These are phyloP conservation scores for Clarireedia homoeocarpa DNA, from an alignment of 2,329 filamentous ascomycete species.

Conservation along the genomic window DNA sequence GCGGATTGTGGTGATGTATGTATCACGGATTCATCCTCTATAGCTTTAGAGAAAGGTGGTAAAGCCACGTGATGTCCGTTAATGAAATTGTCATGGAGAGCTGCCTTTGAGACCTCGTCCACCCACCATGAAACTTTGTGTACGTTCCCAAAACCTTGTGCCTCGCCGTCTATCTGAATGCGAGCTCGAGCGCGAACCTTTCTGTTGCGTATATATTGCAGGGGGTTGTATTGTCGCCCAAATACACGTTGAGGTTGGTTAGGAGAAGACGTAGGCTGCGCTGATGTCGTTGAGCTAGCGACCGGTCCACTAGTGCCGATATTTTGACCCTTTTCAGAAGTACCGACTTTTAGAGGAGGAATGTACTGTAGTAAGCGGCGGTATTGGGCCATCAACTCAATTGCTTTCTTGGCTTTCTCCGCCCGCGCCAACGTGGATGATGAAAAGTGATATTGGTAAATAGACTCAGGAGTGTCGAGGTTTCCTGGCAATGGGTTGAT, in stretches of 20 bases:
- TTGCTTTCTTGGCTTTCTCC: constrained; percentile 74
- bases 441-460: constrained; percentile 61
- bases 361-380: constrained; percentile 70
- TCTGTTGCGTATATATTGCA: constrained; percentile 88
- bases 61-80: constrained; percentile 33
- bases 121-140: constrained; percentile 69
- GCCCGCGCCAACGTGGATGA: constrained; percentile 72
- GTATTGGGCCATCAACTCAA: constrained; percentile 83
- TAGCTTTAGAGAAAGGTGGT: constrained; percentile 33
- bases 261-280: constrained; percentile 31
- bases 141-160: constrained; percentile 70
- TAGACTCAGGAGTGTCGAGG: constrained; percentile 39
- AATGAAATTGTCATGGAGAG: constrained; percentile 18
- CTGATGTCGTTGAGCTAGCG: constrained; percentile 33
- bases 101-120: constrained; percentile 44
- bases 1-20: constrained; percentile 32
- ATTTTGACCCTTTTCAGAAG: constrained; percentile 31
- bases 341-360: constrained; percentile 57
- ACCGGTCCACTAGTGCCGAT: constrained; percentile 32
- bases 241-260: constrained; percentile 29
- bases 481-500: constrained; percentile 40
- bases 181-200: constrained; percentile 76
- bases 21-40: constrained; percentile 22
- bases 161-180: constrained; percentile 63
- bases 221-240: constrained; percentile 76